Base-by-base conservation (phyloP, 164 flowering plant genomes). In the Tetracentron sinense region DNA sequence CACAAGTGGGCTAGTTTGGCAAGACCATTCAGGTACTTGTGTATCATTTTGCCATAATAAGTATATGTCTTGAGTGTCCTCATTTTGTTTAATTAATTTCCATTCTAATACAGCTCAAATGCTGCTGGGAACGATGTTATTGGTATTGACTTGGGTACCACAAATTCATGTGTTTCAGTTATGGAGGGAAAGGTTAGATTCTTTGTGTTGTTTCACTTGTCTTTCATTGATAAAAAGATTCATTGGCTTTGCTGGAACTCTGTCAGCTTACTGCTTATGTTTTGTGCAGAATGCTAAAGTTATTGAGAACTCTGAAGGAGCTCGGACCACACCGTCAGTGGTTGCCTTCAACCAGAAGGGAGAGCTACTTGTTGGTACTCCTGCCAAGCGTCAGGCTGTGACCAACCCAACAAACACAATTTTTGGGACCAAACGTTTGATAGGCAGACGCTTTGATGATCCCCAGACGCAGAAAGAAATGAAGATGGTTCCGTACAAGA, bases 81-180 rank as follows among this genome's bases (percentile, higher is more conserved):
- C 25, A 27, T 16, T 44, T 23, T 35, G 1, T n/a, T 1, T 6
- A 31, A 42, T 22, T 38, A 11, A 12, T 1, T 23, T 38, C 15
- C 17, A 20, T 26, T 28, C 12, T 58, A 8, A 27, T 63, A 22
- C 77, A 88, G 91, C 67, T 75, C 91, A 49, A 77, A 77, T 48
- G 84, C 91, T 54, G 77, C 77, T 78, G 95, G 79, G 23, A 80
- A 73, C 78, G 95, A 88, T 60, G 80, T 88, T 21, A 83, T 88
- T 69, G 95, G 95, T 48, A 86, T 88, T 70, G 92, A 88, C 60
- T 78, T 88, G 87, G 95, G 95, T 64, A 88, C 95, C 14, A 86
- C 95, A 25, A 88, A 88, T 62, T 86, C 92, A 1, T 88, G 95
- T 72, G 95, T 86, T 60, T 61, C 95, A 10, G 82, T 88, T 19